Evolutionary conservation across 352 stramenopile species (phyloP), one percentile per base, ranked within the genome.

Genomic region (Phytophthora pisi): DNA sequence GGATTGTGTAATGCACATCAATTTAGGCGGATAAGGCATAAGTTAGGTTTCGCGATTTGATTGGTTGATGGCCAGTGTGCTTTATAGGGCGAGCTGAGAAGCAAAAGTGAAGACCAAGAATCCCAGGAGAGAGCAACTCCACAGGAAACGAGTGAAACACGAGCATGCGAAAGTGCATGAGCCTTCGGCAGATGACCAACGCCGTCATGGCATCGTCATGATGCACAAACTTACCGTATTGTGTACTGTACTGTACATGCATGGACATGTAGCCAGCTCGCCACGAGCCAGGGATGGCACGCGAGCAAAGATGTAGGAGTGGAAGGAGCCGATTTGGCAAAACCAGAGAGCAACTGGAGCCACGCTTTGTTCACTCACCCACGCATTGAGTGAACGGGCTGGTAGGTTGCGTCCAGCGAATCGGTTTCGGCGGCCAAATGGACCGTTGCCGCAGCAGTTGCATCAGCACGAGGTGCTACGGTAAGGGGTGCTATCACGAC

Each of bases 371-470:
- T 40, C 34, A 40, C 34, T 40, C 2, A 13, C 2, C 34, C 9
- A 40, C 38, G 5, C 38, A 38, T 38, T 38, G 31, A 38, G 31
- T 38, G 9, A 38, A 38, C 9, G n/a, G 40, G 20, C 20, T 20
- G 20, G 20, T 20, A 20, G 20, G 20, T 30, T 30, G 26, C 26
- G 26, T 30, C 26, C 26, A 30, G 26, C 40, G 5, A n/a, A 20
- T n/a, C 40, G n/a, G 43, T 50, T 50, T 50, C 43, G n/a, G n/a
- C 43, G 43, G 18, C 43, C 43, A 28, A 50, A 43, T 43, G n/a
- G 18, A 26, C 5, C 43, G 43, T 50, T 50, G 43, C 5, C 8
- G n/a, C 40, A 20, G n/a, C 13, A 15, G 40, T 46, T 20, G 13
- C 40, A 46, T n/a, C 40, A 46, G 26, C 26, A 30, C 26, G 26